Percentiles rank a stretch among this genome's conserved stretches.
Evolutionary conservation across 1,284 basidiomycete genomes (phyloP).

Genomic region (Rhizoctonia solani): DNA sequence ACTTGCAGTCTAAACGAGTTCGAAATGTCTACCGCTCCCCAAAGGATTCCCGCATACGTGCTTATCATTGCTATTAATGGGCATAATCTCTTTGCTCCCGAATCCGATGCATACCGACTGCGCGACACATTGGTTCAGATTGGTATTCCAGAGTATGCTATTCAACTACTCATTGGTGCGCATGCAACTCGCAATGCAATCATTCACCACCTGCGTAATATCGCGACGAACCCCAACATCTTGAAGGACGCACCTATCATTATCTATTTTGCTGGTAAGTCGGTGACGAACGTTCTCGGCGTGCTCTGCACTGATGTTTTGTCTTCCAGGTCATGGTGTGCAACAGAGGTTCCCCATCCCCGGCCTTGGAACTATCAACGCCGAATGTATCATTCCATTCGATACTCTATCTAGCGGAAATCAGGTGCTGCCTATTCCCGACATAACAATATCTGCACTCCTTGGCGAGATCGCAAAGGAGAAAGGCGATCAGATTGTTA

Average conservation of each 20-base stretch:
- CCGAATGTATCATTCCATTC: slow-evolving; percentile 11
- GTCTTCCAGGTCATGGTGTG: slow-evolving; percentile 2
- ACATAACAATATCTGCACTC: slow-evolving; percentile 23
- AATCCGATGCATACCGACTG: slow-evolving; percentile 2
- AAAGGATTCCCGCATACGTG: slow-evolving; percentile 4
- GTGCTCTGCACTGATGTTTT: background rate
- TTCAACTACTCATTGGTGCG: slow-evolving; percentile 6
- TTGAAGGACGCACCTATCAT: slow-evolving; percentile 1
- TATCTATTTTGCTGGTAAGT: slow-evolving; percentile 23
- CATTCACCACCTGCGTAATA: slow-evolving; percentile 5
- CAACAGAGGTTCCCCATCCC: background rate
- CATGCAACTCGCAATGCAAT: slow-evolving; percentile 20
- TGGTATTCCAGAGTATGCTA: background rate
- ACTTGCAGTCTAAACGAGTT: background rate
- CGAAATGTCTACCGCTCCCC: background rate
- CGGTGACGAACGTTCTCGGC: background rate
- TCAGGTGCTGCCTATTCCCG: background rate
- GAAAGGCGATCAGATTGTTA: slow-evolving; percentile 27
- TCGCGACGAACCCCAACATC: background rate
- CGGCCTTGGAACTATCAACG: background rate
- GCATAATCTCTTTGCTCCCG: background rate
- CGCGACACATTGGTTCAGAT: background rate
- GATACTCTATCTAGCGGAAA: background rate
- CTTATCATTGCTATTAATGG: slow-evolving; percentile 25
- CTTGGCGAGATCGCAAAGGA: slow-evolving; percentile 7